Base-by-base conservation (phyloP, 164 flowering plant genomes). In the Malania oleifera region DNA sequence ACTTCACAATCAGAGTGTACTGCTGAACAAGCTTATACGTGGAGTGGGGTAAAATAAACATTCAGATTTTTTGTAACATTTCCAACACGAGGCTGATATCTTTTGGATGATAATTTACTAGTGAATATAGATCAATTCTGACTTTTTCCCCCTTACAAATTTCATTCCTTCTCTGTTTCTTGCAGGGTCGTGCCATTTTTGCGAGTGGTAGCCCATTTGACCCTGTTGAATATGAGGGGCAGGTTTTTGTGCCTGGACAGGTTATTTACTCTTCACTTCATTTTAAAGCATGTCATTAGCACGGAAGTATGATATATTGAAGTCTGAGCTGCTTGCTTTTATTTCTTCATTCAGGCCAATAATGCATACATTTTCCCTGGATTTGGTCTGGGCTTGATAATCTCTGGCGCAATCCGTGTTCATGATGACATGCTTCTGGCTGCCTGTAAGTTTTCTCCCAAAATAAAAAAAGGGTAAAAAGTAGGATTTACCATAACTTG, bases 1-100 rank as follows among this genome's bases (percentile, higher is more conserved):
- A 82, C 86, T 35, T 82, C 86, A 38, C 86, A 80, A 51, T 75
- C 86, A 7, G 86, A 82, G 62, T 82, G 86, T 49, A 82, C 86
- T 1, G 86, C 86, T 25, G 84, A 82, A 65, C 77, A 82, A 70
- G 82, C 86, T 34, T 82, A 82, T 57, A 75, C 58, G 18, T 82
- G 86, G 86, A 77, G 62, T 54, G 31, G 77, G 82, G 84, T 82
- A 57, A 44, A 18, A 29, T 20, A 29, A 28, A 34, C 51, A 17
- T 14, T 18, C 52, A 28, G 2, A 19, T 31, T 43, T n/a, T 58
- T 25, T 41, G 3, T 48, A 40, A 1, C 23, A 31, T 63, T 52
- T 10, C n/a, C n/a, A n/a, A n/a, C n/a, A n/a, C n/a, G n/a, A n/a
- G n/a, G n/a, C n/a, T n/a, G n/a, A n/a, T n/a, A n/a, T n/a, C n/a